A percentile compares a stretch with the other conserved stretches of the same genome.
phyloP scores from a whole-genome alignment of 1,284 basidiomycete species.

The Volvariella surrecta region DNA sequence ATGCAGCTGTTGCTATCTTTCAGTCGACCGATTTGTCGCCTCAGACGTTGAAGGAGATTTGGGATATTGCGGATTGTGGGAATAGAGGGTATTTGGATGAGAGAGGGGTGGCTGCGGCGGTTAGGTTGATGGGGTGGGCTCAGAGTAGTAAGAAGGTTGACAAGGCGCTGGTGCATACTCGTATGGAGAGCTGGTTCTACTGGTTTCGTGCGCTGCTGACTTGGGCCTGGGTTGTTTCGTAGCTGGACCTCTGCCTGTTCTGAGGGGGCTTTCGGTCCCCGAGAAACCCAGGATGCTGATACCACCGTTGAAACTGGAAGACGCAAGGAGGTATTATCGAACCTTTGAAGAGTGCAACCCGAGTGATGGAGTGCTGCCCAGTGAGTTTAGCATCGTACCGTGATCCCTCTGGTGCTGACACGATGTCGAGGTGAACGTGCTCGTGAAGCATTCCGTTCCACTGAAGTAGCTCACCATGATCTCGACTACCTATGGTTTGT shows the following conservation, averaged over 20 bases:
- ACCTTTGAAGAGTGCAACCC: constrained; percentile 22
- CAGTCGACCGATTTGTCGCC: constrained; percentile 9
- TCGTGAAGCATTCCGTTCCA: too few species aligned
- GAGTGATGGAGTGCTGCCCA: constrained; percentile 21
- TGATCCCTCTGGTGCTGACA: too few species aligned
- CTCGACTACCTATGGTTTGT: too few species aligned
- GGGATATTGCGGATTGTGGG: constrained; percentile 10
- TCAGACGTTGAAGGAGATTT: constrained; percentile 9
- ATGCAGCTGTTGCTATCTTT: constrained; percentile 10
- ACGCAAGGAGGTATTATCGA: constrained; percentile 17
- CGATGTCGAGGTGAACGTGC: too few species aligned
- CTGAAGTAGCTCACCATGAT: too few species aligned
- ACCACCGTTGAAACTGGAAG: constrained; percentile 18
- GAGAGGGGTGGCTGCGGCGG: constrained; percentile 4
- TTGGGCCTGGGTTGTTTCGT: not conserved
- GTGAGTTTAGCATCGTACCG: constrained; percentile 13
- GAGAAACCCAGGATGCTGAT: constrained; percentile 5
- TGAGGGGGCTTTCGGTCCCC: constrained; percentile 12
- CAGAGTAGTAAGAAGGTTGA: constrained; percentile 7
- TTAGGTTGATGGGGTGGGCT: constrained; percentile 8
- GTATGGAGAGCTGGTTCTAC: not conserved
- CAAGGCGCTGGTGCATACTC: not conserved
- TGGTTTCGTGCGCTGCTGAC: not conserved
- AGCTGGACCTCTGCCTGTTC: constrained; percentile 17
- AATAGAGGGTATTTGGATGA: constrained; percentile 7